Base-by-base conservation (phyloP, 805 yeast species). In the Ogataea kodamae region DNA sequence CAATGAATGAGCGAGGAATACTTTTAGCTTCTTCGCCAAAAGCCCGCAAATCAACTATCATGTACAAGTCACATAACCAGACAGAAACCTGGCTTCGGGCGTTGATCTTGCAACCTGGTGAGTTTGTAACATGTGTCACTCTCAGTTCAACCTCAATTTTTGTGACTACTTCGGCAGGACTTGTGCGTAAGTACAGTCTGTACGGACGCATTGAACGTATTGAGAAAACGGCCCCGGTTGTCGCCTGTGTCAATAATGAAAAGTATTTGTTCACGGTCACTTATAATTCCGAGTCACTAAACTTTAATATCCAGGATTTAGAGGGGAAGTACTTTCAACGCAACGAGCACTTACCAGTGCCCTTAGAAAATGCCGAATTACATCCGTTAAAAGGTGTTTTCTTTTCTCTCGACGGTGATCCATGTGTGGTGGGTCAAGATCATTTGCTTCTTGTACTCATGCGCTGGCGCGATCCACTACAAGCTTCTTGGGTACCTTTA, bases 331-430 rank as follows among this genome's bases (percentile, higher is more conserved):
- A 55, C 36, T 48, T 54, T 25, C 64, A 73, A 43, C 62, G 73
- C 47, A 74, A 70, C 46, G 57, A 61, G 22, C 51, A 71, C 4
- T 43, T 74, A 17, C 80, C 80, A 0, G 40, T 73, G 5, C 60
- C 35, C 12, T 30, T 41, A 6, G 35, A 29, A 13, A 28, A 35
- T 10, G 45, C 43, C n/a, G 19, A 19, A 9, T 6, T 25, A 51
- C 70, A 63, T 49, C 60, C 65, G 37, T 48, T 62, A 42, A 76
- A 74, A 43, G 81, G 89, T 3, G 55, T 85, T n/a, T 88, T 92
- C 52, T 92, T 90, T 65, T 81, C 86, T 25, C 79, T 80, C 27
- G 80, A 74, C 49, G 95, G 95, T 13, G 97, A 90, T 56, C 98
- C 98, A 1, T 83, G 92, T 43, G 56, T 89, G 5, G 82, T 80